Conservation (phyloP, 345 rosid species). For the Capsella bursapastoris region DNA sequence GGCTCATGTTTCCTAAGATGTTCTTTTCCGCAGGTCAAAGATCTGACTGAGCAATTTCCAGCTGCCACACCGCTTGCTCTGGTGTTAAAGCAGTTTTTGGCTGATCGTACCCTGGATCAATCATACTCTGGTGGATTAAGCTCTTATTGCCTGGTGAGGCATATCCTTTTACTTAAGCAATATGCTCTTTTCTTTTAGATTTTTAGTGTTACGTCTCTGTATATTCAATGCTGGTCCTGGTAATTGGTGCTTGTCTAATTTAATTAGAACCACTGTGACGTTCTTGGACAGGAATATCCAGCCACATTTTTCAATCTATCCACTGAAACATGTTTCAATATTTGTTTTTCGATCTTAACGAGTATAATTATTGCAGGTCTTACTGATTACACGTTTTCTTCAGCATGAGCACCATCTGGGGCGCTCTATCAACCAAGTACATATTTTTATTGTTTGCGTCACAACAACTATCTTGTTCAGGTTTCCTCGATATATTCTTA, state of each 20-base stretch:
- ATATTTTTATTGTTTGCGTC: constrained; percentile 33
- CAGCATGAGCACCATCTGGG: constrained; percentile 98
- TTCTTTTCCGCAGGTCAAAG: constrained; percentile 68
- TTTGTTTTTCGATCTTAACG: constrained; percentile 26
- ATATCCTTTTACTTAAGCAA: constrained; percentile 19
- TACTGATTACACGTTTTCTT: constrained; percentile 86
- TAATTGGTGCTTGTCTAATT: constrained; percentile 11
- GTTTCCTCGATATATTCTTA: constrained; percentile 25
- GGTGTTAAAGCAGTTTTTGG: constrained; percentile 95
- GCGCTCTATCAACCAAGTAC: constrained; percentile 80
- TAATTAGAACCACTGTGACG: not conserved
- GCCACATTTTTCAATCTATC: constrained; percentile 17
- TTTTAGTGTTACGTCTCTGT: constrained; percentile 31
- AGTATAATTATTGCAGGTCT: constrained; percentile 56
- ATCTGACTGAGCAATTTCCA: constrained; percentile 89
- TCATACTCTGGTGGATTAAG: constrained; percentile 99
- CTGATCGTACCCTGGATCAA: constrained; percentile 96
- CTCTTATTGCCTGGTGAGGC: constrained; percentile 90
- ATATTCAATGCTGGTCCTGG: constrained; percentile 25
- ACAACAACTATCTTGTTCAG: constrained; percentile 15
- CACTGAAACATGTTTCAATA: constrained; percentile 19
- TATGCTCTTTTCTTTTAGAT: constrained; percentile 23
- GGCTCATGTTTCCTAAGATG: constrained; percentile 19
- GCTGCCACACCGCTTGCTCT: constrained; percentile 95
- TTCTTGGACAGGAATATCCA: constrained; percentile 16